A percentile compares a stretch with the other conserved stretches of the same genome.
Conservation (phyloP, 805 yeast genomes). For the Ogataea trehalophila region DNA sequence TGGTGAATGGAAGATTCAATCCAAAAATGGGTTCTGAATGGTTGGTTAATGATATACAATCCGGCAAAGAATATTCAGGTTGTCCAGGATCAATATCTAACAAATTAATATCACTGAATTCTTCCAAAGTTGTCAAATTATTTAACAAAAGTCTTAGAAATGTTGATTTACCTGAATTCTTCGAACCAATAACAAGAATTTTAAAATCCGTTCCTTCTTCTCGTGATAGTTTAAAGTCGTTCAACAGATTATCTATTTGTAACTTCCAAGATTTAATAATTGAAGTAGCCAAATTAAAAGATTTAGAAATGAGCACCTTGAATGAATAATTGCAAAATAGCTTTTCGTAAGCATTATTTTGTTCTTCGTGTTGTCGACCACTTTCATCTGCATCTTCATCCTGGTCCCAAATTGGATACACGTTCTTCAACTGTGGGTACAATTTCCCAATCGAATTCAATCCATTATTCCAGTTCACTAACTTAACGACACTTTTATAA, state of each 20-base stretch:
- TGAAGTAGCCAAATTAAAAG: constrained; percentile 26
- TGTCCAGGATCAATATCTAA: constrained; percentile 90
- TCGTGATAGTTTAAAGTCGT: constrained; percentile 4
- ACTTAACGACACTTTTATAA: constrained; percentile 38
- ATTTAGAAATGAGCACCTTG: constrained; percentile 23
- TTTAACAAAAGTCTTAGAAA: constrained; percentile 53
- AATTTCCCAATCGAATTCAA: constrained; percentile 39
- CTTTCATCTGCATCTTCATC: constrained; percentile 1
- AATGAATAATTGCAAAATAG: constrained; percentile 35
- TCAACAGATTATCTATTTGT: constrained; percentile 11
- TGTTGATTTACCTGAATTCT: constrained; percentile 82
- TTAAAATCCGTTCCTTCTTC: constrained; percentile 6
- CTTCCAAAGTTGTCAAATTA: constrained; percentile 29
- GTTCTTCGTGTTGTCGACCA: background rate
- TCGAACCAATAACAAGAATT: constrained; percentile 54
- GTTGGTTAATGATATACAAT: constrained; percentile 53
- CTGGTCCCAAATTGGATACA: constrained; percentile 28
- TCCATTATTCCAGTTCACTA: constrained; percentile 38
- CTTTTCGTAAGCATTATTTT: constrained; percentile 17
- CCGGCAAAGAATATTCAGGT: constrained; percentile 72
- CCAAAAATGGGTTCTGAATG: constrained; percentile 35
- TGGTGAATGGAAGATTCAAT: constrained; percentile 29
- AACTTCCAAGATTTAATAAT: constrained; percentile 25
- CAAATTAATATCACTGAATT: constrained; percentile 34
- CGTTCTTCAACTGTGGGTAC: constrained; percentile 41